A percentile compares a stretch with the other conserved stretches of the same genome.
These are phyloP conservation scores for Aspergillus chevalieri DNA, from an alignment of 2,329 filamentous ascomycete species.

Conservation along the genomic window DNA sequence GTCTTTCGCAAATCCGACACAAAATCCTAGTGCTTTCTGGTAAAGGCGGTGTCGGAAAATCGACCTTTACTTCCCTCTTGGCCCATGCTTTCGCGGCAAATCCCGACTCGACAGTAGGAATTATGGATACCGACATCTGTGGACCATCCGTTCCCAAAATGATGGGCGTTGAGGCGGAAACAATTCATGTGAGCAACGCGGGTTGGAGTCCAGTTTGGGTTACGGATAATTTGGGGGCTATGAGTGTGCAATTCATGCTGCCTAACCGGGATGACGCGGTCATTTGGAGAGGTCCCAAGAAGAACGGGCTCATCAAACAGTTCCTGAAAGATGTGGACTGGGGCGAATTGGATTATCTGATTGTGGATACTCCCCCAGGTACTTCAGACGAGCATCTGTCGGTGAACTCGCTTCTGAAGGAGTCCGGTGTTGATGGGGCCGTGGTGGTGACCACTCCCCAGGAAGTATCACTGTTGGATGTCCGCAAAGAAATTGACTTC, in stretches of 20 bases:
- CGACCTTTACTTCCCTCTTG: slow-evolving; percentile 82
- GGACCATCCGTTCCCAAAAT: slow-evolving; percentile 96
- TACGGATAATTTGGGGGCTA: slow-evolving; percentile 84
- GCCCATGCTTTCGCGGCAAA: slow-evolving; percentile 84
- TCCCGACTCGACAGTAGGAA: slow-evolving; percentile 70
- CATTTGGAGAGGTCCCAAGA: slow-evolving; percentile 97
- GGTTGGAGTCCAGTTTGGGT: slow-evolving; percentile 98
- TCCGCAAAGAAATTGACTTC: slow-evolving; percentile 96
- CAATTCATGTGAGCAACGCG: slow-evolving; percentile 78
- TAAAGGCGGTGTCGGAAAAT: slow-evolving; percentile 96
- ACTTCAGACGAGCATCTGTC: slow-evolving; percentile 93
- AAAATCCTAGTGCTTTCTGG: slow-evolving; percentile 90
- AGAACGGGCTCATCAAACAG: slow-evolving; percentile 96
- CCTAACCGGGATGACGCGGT: slow-evolving; percentile 89
- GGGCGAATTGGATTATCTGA: slow-evolving; percentile 86
- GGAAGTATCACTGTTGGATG: slow-evolving; percentile 85
- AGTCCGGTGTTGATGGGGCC: slow-evolving; percentile 87
- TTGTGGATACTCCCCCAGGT: slow-evolving; percentile 92
- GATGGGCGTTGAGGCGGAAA: slow-evolving; percentile 94
- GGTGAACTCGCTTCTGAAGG: slow-evolving; percentile 85
- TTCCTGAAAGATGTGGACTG: slow-evolving; percentile 97
- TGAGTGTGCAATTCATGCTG: slow-evolving; percentile 98
- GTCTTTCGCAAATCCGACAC: slow-evolving; percentile 74
- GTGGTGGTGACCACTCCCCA: slow-evolving; percentile 92
- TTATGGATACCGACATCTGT: slow-evolving; percentile 98